Conservation (phyloP, 2,329 filamentous ascomycete species). For the Xylariaceae sp. region DNA sequence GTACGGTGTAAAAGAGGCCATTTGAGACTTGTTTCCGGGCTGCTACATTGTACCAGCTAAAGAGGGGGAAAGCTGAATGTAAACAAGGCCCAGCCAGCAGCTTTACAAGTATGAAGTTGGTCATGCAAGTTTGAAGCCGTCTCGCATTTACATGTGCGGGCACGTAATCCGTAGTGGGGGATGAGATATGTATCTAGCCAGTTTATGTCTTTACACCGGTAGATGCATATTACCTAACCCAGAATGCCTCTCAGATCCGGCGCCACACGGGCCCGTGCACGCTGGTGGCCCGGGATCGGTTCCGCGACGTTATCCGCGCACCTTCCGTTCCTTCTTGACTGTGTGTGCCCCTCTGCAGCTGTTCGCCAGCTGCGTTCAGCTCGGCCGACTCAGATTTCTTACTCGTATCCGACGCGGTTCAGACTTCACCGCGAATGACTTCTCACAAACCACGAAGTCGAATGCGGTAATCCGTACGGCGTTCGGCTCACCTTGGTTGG, state of each 20-base stretch:
- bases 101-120: neutral
- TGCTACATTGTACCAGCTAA: constrained; percentile 25
- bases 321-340: neutral
- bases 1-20: constrained; percentile 49
- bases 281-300: neutral
- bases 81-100: neutral
- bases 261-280: too few species aligned
- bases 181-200: neutral
- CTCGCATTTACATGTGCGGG: neutral
- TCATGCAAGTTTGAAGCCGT: neutral
- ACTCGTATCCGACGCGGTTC: too few species aligned
- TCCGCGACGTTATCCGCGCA: neutral
- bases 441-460: too few species aligned
- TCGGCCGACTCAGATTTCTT: too few species aligned
- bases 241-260: neutral
- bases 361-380: too few species aligned
- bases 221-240: neutral
- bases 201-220: neutral
- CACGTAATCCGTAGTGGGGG: neutral
- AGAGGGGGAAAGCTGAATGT: neutral
- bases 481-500: neutral
- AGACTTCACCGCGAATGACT: too few species aligned
- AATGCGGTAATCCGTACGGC: too few species aligned
- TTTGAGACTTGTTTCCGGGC: constrained; percentile 19
- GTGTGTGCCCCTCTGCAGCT: neutral